Evolutionary conservation across 2,329 filamentous ascomycete genomes (phyloP).

Genomic region (Phialophora chinensis): DNA sequence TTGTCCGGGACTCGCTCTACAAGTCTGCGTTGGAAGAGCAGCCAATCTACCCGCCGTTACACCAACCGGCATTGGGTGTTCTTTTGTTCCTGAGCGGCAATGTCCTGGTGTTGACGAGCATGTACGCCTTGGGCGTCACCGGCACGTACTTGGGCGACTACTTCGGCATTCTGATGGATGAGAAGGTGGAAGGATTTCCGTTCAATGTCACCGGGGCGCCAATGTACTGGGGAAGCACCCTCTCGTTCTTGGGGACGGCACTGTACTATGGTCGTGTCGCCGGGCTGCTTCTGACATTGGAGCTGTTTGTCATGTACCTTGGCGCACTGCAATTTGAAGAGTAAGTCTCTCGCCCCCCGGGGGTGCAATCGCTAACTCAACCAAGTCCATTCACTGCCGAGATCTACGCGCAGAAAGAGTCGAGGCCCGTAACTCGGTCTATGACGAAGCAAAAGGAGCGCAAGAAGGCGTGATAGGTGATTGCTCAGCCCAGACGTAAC

Average conservation of each 20-base stretch:
- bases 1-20: slow-evolving; percentile 87
- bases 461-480: slow-evolving; percentile 43
- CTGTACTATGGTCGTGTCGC: slow-evolving; percentile 86
- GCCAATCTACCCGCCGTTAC: slow-evolving; percentile 76
- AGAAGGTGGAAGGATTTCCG: slow-evolving; percentile 91
- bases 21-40: slow-evolving; percentile 78
- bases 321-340: slow-evolving; percentile 87
- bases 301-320: slow-evolving; percentile 79
- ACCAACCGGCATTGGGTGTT: slow-evolving; percentile 69
- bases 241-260: slow-evolving; percentile 89
- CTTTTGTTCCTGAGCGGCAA: slow-evolving; percentile 78
- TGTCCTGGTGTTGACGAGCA: slow-evolving; percentile 82
- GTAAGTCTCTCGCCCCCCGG: slow-evolving; percentile 46
- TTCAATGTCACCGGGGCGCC: slow-evolving; percentile 90
- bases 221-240: slow-evolving; percentile 95
- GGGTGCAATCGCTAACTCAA: slow-evolving; percentile 15
- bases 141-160: slow-evolving; percentile 98
- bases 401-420: slow-evolving; percentile 83
- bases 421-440: slow-evolving; percentile 35
- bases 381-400: slow-evolving; percentile 79
- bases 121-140: slow-evolving; percentile 89
- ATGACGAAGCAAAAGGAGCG: slow-evolving; percentile 44
- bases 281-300: slow-evolving; percentile 74
- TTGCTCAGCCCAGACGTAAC: neutral
- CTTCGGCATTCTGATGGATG: slow-evolving; percentile 97